phyloP scores from a whole-genome alignment of 2,329 filamentous ascomycete species.

The Aspergillus novoparasiticus region DNA sequence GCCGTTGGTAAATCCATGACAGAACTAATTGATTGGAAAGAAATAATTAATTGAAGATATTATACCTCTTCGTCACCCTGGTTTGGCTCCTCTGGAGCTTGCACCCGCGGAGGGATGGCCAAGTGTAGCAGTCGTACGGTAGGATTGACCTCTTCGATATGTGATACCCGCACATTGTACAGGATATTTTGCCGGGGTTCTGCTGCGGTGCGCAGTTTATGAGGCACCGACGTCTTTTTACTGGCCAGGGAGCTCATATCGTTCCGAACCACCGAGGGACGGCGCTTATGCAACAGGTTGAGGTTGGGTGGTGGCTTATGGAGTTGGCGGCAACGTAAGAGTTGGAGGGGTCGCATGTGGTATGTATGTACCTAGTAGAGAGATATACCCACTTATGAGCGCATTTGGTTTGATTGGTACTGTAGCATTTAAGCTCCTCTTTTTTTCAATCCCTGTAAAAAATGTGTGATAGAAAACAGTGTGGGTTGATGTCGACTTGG shows the following conservation, averaged over 20 bases:
- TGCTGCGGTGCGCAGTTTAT: constrained; percentile 71
- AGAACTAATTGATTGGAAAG: background rate
- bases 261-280: constrained; percentile 8
- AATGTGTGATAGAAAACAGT: background rate
- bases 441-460: background rate
- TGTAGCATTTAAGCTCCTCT: background rate
- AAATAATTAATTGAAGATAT: background rate
- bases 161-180: constrained; percentile 62
- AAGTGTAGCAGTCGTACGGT: constrained; percentile 70
- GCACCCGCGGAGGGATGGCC: constrained; percentile 52
- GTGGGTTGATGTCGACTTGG: background rate
- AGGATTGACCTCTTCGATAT: constrained; percentile 67
- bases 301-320: background rate
- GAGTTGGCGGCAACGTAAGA: constrained; percentile 13
- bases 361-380: background rate
- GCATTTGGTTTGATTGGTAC: background rate
- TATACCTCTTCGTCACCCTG: constrained; percentile 53
- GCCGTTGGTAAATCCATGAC: background rate
- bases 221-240: constrained; percentile 48
- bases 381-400: background rate
- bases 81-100: constrained; percentile 28
- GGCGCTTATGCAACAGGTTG: constrained; percentile 7
- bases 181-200: constrained; percentile 71
- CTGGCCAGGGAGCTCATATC: constrained; percentile 30
- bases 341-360: constrained; percentile 16